phyloP scores from a whole-genome alignment of 805 yeast genomes.

The Candida odintsovae region DNA sequence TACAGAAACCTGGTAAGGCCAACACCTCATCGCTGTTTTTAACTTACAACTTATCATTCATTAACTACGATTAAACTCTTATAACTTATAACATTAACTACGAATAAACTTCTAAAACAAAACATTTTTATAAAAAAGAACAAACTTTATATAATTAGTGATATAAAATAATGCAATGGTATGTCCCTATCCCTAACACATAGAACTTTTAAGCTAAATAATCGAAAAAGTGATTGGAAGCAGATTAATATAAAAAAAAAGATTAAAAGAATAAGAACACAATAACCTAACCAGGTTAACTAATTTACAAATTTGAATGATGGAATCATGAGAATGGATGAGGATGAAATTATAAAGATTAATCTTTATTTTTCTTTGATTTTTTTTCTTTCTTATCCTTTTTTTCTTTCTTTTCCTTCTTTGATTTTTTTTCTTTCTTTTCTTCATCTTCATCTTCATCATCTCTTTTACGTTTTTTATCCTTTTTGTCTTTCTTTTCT shows the following conservation, averaged over 20 bases:
- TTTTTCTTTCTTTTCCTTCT: slow-evolving; percentile 26
- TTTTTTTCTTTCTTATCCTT: slow-evolving; percentile 16
- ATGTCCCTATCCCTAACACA: background rate
- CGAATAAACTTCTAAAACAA: background rate
- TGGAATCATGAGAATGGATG: background rate
- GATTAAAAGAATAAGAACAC: background rate
- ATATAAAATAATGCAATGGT: background rate
- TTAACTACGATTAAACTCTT: no score
- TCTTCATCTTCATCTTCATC: slow-evolving; percentile 25
- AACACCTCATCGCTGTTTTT: background rate
- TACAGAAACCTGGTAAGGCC: background rate
- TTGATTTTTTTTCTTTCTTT: slow-evolving; percentile 31
- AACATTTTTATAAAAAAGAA: background rate
- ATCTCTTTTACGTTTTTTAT: slow-evolving; percentile 29
- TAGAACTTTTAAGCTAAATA: no score
- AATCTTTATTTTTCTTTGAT: slow-evolving; percentile 12
- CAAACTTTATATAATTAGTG: background rate
- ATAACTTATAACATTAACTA: no score
- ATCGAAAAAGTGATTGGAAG: no score
- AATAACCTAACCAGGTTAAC: background rate
- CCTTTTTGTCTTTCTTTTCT: slow-evolving; percentile 29
- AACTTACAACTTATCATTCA: background rate
- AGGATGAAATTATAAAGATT: background rate
- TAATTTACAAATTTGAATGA: background rate
- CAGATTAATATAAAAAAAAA: background rate